A percentile compares a stretch with the other conserved stretches of the same genome.
phyloP scores from a whole-genome alignment of 352 stramenopile species.

The Pythium vanterpoolii region DNA sequence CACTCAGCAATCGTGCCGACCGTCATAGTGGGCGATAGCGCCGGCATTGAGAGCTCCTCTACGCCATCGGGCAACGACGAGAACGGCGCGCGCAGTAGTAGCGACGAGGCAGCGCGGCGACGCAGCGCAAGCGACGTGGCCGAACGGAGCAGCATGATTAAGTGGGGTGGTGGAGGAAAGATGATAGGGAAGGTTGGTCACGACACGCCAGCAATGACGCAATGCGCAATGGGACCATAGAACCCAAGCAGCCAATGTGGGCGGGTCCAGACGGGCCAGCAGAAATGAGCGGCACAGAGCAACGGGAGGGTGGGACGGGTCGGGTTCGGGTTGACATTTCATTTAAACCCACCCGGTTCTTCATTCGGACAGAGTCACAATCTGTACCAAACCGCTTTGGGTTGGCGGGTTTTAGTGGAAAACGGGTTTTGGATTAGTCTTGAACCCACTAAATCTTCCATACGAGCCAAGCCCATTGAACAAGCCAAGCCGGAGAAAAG shows the following conservation, averaged over 20 bases:
- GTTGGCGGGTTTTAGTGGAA: background rate
- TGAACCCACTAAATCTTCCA: background rate
- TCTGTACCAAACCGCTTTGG: background rate
- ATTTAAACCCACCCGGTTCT: background rate
- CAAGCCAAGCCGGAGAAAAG: no score
- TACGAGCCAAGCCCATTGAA: background rate
- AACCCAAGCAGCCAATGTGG: slow-evolving; percentile 19
- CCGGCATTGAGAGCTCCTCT: slow-evolving; percentile 88
- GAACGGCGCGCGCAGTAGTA: slow-evolving; percentile 24
- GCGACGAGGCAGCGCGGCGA: background rate
- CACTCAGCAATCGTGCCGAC: slow-evolving; percentile 92
- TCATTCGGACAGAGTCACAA: background rate
- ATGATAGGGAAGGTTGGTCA: background rate
- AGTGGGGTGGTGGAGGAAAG: background rate
- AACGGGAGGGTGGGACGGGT: background rate
- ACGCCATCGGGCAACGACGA: slow-evolving; percentile 71
- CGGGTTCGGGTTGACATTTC: background rate
- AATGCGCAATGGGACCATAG: slow-evolving; percentile 21
- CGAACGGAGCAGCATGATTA: slow-evolving; percentile 7
- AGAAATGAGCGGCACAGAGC: slow-evolving; percentile 15
- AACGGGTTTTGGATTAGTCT: background rate
- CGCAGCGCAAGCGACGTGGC: slow-evolving; percentile 14
- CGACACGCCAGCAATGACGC: slow-evolving; percentile 19
- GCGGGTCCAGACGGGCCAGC: slow-evolving; percentile 19
- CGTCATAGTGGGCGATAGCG: slow-evolving; percentile 97